Evolutionary conservation across 2,329 filamentous ascomycete species (phyloP).

Genomic region (Cryphonectria japonica): DNA sequence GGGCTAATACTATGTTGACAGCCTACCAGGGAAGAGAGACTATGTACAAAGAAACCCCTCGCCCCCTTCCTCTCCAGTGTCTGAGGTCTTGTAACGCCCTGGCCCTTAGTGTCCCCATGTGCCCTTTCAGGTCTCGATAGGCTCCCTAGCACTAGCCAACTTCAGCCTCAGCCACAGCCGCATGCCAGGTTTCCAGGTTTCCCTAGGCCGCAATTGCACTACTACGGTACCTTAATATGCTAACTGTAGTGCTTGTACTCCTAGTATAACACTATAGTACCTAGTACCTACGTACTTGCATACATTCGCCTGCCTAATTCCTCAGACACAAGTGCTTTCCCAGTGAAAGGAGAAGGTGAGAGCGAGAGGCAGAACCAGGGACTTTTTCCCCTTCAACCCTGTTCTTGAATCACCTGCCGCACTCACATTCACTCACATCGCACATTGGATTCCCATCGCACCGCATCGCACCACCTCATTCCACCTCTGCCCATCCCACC

Average conservation of each 20-base stretch:
- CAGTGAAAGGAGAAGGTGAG: background rate
- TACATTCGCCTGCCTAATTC: background rate
- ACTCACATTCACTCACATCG: background rate
- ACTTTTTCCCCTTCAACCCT: background rate
- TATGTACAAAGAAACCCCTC: background rate
- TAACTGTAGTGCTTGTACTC: background rate
- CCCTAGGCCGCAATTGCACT: background rate
- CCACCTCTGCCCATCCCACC: background rate
- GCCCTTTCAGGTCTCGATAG: background rate
- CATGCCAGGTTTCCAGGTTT: background rate
- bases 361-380: background rate
- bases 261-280: background rate
- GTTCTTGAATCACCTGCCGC: background rate
- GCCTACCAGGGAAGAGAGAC: background rate
- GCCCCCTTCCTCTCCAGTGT: background rate
- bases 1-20: too few species aligned
- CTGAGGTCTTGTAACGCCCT: background rate
- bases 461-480: background rate
- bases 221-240: background rate
- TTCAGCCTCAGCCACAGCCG: conserved; percentile 2
- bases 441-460: background rate
- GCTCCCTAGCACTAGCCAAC: background rate
- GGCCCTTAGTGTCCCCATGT: background rate
- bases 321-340: background rate
- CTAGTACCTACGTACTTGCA: background rate